phyloP scores from a whole-genome alignment of 1,284 basidiomycete species.

The Trichosporon sp. region DNA sequence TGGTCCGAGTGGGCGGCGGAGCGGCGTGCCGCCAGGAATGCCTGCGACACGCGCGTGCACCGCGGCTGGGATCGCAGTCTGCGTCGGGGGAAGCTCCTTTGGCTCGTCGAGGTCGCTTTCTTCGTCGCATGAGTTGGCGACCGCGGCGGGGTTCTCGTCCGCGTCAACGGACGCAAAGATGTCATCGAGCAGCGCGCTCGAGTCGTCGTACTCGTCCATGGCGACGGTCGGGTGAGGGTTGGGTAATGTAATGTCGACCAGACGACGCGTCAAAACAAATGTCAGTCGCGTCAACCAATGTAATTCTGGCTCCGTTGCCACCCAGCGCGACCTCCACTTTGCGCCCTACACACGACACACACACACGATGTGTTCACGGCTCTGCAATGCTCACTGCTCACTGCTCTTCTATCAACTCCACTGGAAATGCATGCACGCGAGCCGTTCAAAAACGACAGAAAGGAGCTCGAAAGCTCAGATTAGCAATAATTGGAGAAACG shows the following conservation, averaged over 20 bases:
- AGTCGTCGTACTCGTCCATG: constrained; percentile 8
- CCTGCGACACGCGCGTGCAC: not conserved
- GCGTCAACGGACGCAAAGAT: constrained; percentile 21
- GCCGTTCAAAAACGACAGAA: not conserved
- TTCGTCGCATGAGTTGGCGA: constrained; percentile 22
- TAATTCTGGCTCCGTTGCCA: constrained; percentile 3
- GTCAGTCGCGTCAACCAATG: constrained; percentile 2
- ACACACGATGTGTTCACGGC: no score
- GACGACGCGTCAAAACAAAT: constrained; percentile 6
- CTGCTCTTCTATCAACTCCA: not conserved
- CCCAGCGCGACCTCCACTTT: not conserved
- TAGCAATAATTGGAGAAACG: constrained; percentile 1
- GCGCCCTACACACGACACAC: not conserved
- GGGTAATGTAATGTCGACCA: not conserved
- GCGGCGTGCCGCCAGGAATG: not conserved
- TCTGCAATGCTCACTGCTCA: not conserved
- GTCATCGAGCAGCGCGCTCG: constrained; percentile 16
- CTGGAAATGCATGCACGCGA: not conserved
- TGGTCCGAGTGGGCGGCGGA: not conserved
- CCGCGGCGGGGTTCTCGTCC: constrained; percentile 10
- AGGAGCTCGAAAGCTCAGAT: not conserved
- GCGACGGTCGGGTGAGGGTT: constrained; percentile 12
- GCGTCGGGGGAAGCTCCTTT: constrained; percentile 14
- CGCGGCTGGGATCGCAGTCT: not conserved
- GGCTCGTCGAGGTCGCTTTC: constrained; percentile 18